Conservation (phyloP, 176 grass and related monocot species). For the Hsuehochloa calcarea region DNA sequence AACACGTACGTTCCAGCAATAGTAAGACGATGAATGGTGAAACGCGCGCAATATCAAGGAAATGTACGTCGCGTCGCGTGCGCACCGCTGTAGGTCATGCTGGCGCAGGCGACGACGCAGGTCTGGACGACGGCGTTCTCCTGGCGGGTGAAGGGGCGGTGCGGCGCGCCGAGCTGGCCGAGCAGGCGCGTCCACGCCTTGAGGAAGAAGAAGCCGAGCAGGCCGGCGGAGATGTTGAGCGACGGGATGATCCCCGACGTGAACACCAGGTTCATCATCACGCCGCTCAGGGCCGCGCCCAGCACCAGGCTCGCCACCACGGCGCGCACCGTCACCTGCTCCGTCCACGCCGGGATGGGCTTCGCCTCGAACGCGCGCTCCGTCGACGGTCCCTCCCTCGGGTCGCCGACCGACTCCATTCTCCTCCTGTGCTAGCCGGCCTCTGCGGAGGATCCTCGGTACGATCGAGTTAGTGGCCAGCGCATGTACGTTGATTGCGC, state of each 20-base stretch:
- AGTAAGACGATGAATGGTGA: not conserved
- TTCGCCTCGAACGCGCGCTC: constrained; percentile 48
- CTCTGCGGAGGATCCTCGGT: not conserved
- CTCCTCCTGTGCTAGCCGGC: not conserved
- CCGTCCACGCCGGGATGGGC: constrained; percentile 46
- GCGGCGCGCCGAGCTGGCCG: constrained; percentile 29
- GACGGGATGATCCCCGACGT: constrained; percentile 68
- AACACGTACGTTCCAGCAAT: not conserved
- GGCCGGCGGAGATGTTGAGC: constrained; percentile 61
- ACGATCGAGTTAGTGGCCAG: not conserved
- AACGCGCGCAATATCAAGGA: not conserved
- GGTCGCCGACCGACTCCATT: constrained; percentile 55
- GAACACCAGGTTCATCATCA: constrained; percentile 81
- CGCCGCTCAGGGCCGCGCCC: constrained; percentile 51
- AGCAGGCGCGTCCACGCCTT: constrained; percentile 52
- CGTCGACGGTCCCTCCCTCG: constrained; percentile 53
- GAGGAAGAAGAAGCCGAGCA: constrained; percentile 73
- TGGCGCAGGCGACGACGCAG: constrained; percentile 80
- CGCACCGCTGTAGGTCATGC: constrained; percentile 63
- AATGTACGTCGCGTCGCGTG: not conserved
- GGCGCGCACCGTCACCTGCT: constrained; percentile 63
- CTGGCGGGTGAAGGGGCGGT: constrained; percentile 64
- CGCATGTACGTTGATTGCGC: not conserved
- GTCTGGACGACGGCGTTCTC: constrained; percentile 86
- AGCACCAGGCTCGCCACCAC: constrained; percentile 58